Conservation (phyloP, 2,329 filamentous ascomycete genomes). For the Hymenoscyphus scutula region DNA sequence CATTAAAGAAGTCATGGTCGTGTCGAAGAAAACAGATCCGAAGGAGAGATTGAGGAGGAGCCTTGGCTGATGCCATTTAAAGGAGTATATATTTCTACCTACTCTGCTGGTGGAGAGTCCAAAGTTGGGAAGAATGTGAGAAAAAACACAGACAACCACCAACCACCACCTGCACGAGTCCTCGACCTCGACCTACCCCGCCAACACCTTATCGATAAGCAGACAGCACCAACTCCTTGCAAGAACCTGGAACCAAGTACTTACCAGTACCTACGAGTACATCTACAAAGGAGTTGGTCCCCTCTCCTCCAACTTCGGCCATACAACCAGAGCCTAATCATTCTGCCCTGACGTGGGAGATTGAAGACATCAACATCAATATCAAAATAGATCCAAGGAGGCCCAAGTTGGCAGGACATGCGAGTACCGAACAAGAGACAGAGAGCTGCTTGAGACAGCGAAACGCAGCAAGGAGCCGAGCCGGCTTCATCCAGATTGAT, state of each 20-base stretch:
- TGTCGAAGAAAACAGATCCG: not conserved
- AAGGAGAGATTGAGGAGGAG: not conserved
- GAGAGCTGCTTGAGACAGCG: not conserved
- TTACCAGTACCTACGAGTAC: too few species aligned
- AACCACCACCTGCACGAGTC: not conserved
- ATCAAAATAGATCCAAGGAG: not conserved
- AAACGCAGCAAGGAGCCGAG: not conserved
- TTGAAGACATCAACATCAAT: not conserved
- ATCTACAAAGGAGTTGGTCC: not conserved
- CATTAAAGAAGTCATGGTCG: not conserved
- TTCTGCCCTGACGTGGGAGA: not conserved
- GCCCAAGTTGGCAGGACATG: too few species aligned
- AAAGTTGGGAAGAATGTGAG: too few species aligned
- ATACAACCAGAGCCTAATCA: not conserved
- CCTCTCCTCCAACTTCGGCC: not conserved
- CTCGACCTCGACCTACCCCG: slow-evolving; percentile 4
- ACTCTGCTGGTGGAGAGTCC: too few species aligned
- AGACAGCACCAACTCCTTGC: too few species aligned
- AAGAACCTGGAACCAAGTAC: too few species aligned
- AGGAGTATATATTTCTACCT: not conserved
- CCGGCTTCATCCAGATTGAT: slow-evolving; percentile 1
- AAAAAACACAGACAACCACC: too few species aligned
- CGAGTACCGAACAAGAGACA: too few species aligned
- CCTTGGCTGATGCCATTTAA: not conserved
- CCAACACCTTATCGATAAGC: slow-evolving; percentile 15